Base-by-base conservation (phyloP, 1,139 yeast genomes). In the Zygosaccharomyces pseudobailii region DNA sequence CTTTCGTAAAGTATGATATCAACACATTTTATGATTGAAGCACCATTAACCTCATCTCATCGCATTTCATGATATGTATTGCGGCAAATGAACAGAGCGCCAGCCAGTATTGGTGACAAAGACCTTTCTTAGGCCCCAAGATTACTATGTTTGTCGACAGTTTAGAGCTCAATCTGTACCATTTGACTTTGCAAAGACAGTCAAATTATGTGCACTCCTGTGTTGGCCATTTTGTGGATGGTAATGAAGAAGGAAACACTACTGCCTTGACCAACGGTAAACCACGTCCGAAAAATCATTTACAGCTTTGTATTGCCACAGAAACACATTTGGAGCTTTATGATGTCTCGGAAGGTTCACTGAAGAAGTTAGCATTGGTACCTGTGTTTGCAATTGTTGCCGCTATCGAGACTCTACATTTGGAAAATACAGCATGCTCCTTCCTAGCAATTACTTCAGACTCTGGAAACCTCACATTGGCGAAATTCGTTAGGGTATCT, bases 401-500 rank as follows among this genome's bases (percentile, higher is more conserved):
- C 44, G 58, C 71, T 9, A 67, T 87, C 19, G 74, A 70, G 2
- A 69, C 74, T 25, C 69, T 86, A 46, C 73, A 79, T 22, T 64
- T 76, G 9, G 71, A 78, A 0, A 88, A 84, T 0, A 65, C 79
- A 0, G 62, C 71, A 0, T 72, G 71, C 45, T 94, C 87, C 55
- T 71, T 71, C 34, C 56, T 90, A 23, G 76, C 84, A n/a, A 65
- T 88, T 3, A 78, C 94, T 0, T 80, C 95, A 0, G 97, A 90
- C 61, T 79, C 95, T 1, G 97, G 97, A 0, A 79, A 80, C 48
- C 56, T 89, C 20, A 71, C 83, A 0, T 65, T 90, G 0, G 65
- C 84, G 13, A 79, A 78, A 53, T 79, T 75, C 40, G 42, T 44
- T 10, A 30, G 28, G 6, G 38, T 39, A 56, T 72, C 76, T 41